Evolutionary conservation across 2,329 filamentous ascomycete species (phyloP).

Genomic region (Biscogniauxia marginata): DNA sequence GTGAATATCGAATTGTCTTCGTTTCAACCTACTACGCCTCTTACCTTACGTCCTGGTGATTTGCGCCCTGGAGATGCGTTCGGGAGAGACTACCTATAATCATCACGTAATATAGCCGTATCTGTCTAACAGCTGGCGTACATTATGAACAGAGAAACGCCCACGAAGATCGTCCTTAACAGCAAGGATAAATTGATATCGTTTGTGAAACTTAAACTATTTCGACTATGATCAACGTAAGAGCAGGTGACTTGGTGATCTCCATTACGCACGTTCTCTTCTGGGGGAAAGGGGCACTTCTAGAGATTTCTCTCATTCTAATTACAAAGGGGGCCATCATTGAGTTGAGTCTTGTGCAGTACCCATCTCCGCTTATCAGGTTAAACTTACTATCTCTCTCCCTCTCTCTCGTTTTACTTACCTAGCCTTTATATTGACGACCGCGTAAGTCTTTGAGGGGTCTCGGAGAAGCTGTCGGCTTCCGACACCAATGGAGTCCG

Average conservation of each 20-base stretch:
- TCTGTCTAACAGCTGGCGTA: background rate
- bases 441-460: too few species aligned
- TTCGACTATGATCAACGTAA: background rate
- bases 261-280: background rate
- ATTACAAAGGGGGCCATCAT: background rate
- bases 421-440: too few species aligned
- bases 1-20: background rate
- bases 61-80: background rate
- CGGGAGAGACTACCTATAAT: background rate
- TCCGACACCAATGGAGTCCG: too few species aligned
- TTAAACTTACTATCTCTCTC: too few species aligned
- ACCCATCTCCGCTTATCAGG: background rate
- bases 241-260: background rate
- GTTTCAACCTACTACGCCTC: background rate
- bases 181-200: background rate
- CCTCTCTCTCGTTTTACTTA: too few species aligned
- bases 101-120: background rate
- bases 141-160: background rate
- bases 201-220: background rate
- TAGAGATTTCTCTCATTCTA: background rate
- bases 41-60: background rate
- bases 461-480: too few species aligned
- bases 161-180: background rate
- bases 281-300: background rate
- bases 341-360: background rate